Conservation (phyloP, 148 eudicot species). For the Heliamphora exappendiculata region DNA sequence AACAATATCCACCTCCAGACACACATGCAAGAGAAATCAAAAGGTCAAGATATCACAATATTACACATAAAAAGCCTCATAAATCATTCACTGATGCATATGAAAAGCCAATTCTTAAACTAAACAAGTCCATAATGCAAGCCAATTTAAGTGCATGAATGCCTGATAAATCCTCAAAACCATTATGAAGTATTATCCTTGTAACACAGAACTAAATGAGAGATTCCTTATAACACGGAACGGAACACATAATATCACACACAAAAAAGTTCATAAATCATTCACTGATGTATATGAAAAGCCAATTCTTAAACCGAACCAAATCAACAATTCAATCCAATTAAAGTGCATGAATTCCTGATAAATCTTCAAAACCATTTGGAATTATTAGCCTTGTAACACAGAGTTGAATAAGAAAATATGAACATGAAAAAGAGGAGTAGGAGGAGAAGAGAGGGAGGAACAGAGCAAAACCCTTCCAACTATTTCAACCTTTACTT, state of each 20-base stretch:
- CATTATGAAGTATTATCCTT: not conserved
- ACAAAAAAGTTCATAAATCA: too few relatives aligned
- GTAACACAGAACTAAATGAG: not conserved
- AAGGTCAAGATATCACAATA: not conserved
- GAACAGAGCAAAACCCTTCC: too few relatives aligned
- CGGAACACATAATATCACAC: too few relatives aligned
- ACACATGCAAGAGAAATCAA: slow-evolving; percentile 41
- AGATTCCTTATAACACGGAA: too few relatives aligned
- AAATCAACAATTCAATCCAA: not conserved
- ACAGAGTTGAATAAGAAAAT: not conserved
- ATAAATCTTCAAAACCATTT: too few relatives aligned
- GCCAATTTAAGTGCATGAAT: too few relatives aligned
- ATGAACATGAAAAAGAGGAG: too few relatives aligned
- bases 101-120: slow-evolving; percentile 5
- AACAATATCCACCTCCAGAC: slow-evolving; percentile 79
- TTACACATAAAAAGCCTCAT: not conserved
- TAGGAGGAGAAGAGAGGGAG: not conserved
- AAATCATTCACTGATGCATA: not conserved
- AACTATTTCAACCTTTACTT: too few relatives aligned
- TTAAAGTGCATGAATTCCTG: not conserved
- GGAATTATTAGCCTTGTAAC: not conserved
- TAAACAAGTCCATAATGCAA: too few relatives aligned
- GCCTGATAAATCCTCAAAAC: too few relatives aligned
- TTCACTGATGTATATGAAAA: not conserved
- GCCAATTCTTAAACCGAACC: not conserved